These are phyloP conservation scores for Trypanosoma vivax DNA, from an alignment of 208 protist genomes.

Conservation along the genomic window DNA sequence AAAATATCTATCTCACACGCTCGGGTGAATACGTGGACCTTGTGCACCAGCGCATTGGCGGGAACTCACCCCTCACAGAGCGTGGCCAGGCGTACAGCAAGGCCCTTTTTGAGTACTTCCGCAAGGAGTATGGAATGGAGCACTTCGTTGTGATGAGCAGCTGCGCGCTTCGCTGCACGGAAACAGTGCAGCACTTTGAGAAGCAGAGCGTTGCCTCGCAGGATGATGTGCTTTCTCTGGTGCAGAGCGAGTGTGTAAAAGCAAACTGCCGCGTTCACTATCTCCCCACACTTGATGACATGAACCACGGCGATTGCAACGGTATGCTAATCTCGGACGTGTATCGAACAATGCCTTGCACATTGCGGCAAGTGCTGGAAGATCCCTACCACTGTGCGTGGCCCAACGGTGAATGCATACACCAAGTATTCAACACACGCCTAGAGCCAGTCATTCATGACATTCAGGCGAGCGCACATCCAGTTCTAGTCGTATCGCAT, in stretches of 20 bases:
- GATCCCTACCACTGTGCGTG: slow-evolving; percentile 85
- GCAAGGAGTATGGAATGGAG: slow-evolving; percentile 29
- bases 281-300: slow-evolving; percentile 81
- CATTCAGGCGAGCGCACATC: slow-evolving; percentile 73
- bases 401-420: slow-evolving; percentile 85
- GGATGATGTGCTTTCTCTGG: not conserved
- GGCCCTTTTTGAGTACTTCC: slow-evolving; percentile 66
- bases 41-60: slow-evolving; percentile 64
- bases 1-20: slow-evolving; percentile 74
- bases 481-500: slow-evolving; percentile 80
- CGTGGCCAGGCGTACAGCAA: slow-evolving; percentile 67
- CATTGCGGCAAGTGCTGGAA: slow-evolving; percentile 60
- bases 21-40: slow-evolving; percentile 84
- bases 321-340: slow-evolving; percentile 72
- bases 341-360: slow-evolving; percentile 68
- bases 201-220: slow-evolving; percentile 36
- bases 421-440: slow-evolving; percentile 83
- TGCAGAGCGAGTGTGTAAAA: not conserved
- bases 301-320: slow-evolving; percentile 84
- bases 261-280: slow-evolving; percentile 74
- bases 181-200: slow-evolving; percentile 77
- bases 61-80: slow-evolving; percentile 75
- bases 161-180: slow-evolving; percentile 71
- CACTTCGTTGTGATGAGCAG: slow-evolving; percentile 75
- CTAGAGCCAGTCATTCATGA: slow-evolving; percentile 88